Percentiles rank a stretch among this genome's conserved stretches.
phyloP scores from a whole-genome alignment of 805 yeast genomes.

The Lipomyces mesembrius region DNA sequence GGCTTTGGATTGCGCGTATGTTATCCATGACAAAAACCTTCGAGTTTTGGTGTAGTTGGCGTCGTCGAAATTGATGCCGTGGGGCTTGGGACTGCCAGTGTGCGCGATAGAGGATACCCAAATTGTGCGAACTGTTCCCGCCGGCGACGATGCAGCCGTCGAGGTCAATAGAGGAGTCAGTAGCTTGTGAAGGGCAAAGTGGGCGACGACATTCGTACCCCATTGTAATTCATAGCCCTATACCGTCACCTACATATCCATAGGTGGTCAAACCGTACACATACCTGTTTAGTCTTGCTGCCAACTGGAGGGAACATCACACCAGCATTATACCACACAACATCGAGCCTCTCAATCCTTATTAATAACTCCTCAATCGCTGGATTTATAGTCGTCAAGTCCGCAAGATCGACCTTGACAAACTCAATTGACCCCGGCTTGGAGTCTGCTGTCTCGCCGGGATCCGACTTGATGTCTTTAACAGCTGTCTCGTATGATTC shows the following conservation, averaged over 20 bases:
- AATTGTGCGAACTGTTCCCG: slow-evolving; percentile 48
- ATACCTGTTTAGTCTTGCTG: slow-evolving; percentile 46
- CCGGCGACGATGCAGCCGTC: slow-evolving; percentile 43
- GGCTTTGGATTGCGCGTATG: slow-evolving; percentile 54
- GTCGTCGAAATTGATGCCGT: slow-evolving; percentile 47
- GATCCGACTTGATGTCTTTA: slow-evolving; percentile 13
- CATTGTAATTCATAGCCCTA: slow-evolving; percentile 52
- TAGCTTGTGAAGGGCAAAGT: slow-evolving; percentile 51
- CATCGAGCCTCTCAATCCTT: slow-evolving; percentile 45
- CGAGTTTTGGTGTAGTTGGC: slow-evolving; percentile 40
- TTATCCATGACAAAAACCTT: slow-evolving; percentile 8
- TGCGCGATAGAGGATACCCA: slow-evolving; percentile 53
- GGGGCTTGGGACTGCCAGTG: slow-evolving; percentile 41
- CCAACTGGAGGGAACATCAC: slow-evolving; percentile 44
- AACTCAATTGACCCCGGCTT: slow-evolving; percentile 21
- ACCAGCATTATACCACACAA: slow-evolving; percentile 52
- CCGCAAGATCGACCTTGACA: slow-evolving; percentile 31
- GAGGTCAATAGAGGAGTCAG: slow-evolving; percentile 49
- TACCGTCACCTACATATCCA: too few relatives aligned
- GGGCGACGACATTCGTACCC: slow-evolving; percentile 55
- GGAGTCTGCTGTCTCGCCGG: background rate
- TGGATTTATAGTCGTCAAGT: slow-evolving; percentile 45
- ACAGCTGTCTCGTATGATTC: slow-evolving; percentile 12
- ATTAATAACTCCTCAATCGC: slow-evolving; percentile 45
- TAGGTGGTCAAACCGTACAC: too few relatives aligned